Conservation (phyloP, 352 stramenopile genomes). For the Paralagenidium karlingii region DNA sequence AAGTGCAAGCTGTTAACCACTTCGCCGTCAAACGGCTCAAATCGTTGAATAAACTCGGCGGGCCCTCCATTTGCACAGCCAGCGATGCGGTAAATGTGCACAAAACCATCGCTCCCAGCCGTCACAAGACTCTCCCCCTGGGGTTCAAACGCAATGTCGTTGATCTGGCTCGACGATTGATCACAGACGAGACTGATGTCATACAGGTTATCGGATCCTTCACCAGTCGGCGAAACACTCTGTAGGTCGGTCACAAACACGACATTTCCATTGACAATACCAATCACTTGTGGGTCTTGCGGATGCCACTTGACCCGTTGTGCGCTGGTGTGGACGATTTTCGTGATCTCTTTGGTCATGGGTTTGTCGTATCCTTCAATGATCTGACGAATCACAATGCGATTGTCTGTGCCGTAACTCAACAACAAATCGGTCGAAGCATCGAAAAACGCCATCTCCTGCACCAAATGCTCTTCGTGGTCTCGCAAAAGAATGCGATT, state of each 20-base stretch:
- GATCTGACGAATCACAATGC: constrained; percentile 67
- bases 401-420: constrained; percentile 50
- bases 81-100: constrained; percentile 65
- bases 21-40: constrained; percentile 63
- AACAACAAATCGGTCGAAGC: constrained; percentile 54
- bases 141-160: constrained; percentile 64
- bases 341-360: constrained; percentile 55
- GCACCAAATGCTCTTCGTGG: constrained; percentile 56
- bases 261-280: constrained; percentile 44
- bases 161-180: constrained; percentile 56
- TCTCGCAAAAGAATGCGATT: constrained; percentile 59
- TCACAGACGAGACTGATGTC: constrained; percentile 55
- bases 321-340: constrained; percentile 33
- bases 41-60: constrained; percentile 59
- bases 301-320: constrained; percentile 77
- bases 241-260: constrained; percentile 53
- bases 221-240: constrained; percentile 19
- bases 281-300: constrained; percentile 58
- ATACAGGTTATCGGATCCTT: constrained; percentile 40
- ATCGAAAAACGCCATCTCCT: constrained; percentile 69
- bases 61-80: constrained; percentile 25
- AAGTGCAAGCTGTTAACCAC: constrained; percentile 62
- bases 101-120: constrained; percentile 57
- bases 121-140: constrained; percentile 45
- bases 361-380: constrained; percentile 33